These are phyloP conservation scores for Halenospora varia DNA, from an alignment of 495 filamentous ascomycete species.

Conservation along the genomic window DNA sequence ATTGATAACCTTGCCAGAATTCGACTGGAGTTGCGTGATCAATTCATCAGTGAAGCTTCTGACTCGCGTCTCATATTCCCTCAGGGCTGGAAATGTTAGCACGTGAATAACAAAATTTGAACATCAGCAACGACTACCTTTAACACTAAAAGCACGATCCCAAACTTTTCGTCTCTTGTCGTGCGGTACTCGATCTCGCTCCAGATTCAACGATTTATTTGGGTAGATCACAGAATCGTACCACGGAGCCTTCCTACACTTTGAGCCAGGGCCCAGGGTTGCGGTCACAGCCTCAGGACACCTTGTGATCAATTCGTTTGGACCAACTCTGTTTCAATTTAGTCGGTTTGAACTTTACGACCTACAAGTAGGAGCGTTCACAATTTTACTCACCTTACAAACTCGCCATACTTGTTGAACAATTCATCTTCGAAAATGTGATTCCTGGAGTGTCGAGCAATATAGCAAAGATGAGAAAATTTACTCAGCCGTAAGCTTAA, in stretches of 20 bases:
- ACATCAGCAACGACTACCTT: too few relatives aligned
- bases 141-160: constrained; percentile 36
- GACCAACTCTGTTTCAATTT: too few relatives aligned
- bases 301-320: constrained; percentile 37
- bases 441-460: constrained; percentile 29
- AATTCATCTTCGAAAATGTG: constrained; percentile 30
- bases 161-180: constrained; percentile 35
- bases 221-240: constrained; percentile 33
- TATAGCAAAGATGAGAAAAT: constrained; percentile 34
- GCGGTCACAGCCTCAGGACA: constrained; percentile 31
- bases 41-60: background rate
- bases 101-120: background rate
- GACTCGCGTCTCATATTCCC: background rate
- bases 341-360: too few relatives aligned
- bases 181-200: constrained; percentile 32
- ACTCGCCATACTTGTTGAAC: constrained; percentile 36
- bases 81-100: background rate
- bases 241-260: constrained; percentile 36
- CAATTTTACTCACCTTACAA: constrained; percentile 28
- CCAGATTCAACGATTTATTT: constrained; percentile 32
- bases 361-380: too few relatives aligned
- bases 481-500: constrained; percentile 37
- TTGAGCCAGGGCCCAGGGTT: constrained; percentile 30
- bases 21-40: constrained; percentile 11
- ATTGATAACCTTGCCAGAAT: background rate